Evolutionary conservation across 225 moss, liverwort and hornwort genomes (phyloP).

Genomic region (Sphagnum contortum): DNA sequence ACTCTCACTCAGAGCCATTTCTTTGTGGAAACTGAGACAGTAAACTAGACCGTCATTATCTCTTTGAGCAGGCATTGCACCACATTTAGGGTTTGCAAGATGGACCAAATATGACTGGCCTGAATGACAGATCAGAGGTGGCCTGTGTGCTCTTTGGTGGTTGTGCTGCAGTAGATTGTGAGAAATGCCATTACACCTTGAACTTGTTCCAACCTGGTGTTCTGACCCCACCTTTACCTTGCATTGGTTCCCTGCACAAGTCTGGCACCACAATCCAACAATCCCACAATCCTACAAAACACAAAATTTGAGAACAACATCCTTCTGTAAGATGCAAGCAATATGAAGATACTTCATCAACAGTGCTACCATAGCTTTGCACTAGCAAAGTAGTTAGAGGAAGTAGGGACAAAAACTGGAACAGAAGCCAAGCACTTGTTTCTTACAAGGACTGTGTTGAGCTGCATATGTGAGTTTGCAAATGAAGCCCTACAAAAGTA

Average conservation of each 20-base stretch:
- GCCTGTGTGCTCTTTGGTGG: conserved; percentile 3
- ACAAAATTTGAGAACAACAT: too few species aligned
- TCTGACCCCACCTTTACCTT: too few species aligned
- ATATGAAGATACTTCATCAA: too few species aligned
- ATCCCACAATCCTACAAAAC: too few species aligned
- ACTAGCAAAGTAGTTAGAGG: too few species aligned
- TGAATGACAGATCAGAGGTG: conserved; percentile 15
- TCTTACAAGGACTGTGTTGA: too few species aligned
- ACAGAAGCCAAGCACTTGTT: too few species aligned
- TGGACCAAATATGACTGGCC: conserved; percentile 17
- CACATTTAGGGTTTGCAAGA: conserved; percentile 39
- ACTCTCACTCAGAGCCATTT: conserved; percentile 42
- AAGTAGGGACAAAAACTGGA: too few species aligned
- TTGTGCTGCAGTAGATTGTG: conserved; percentile 14
- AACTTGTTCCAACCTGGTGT: conserved; percentile 15
- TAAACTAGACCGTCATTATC: conserved; percentile 34
- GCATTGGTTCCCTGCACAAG: conserved; percentile 14
- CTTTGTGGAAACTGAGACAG: conserved; percentile 49
- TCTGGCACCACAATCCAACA: not conserved
- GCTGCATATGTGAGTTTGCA: too few species aligned
- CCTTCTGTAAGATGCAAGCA: too few species aligned
- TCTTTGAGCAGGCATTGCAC: conserved; percentile 40
- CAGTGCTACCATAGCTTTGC: too few species aligned
- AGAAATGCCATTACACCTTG: conserved; percentile 17
- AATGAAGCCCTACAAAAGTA: too few species aligned